Percentiles rank a stretch among this genome's conserved stretches.
Evolutionary conservation across 1,139 yeast genomes (phyloP).

Genomic region (Lodderomyces metapsilosis): DNA sequence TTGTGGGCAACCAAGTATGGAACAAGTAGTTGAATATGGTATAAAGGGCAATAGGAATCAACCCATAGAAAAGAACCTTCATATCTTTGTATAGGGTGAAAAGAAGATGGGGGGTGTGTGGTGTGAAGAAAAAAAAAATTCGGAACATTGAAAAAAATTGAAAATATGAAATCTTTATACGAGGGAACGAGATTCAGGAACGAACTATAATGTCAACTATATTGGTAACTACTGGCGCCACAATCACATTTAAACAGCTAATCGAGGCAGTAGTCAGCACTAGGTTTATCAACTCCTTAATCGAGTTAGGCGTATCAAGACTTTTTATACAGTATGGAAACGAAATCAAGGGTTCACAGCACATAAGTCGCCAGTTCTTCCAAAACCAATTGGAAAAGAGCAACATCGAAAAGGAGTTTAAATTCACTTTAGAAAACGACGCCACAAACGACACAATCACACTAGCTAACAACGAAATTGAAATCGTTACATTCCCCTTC

Average conservation of each 20-base stretch:
- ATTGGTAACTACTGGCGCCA: conserved; percentile 69
- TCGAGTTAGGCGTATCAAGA: conserved; percentile 31
- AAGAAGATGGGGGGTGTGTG: not conserved
- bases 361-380: conserved; percentile 27
- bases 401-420: conserved; percentile 13
- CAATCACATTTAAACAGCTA: conserved; percentile 69
- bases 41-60: conserved; percentile 27
- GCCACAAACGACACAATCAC: not conserved
- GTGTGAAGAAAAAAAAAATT: conserved; percentile 1
- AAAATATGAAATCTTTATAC: too few species aligned
- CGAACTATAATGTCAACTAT: conserved; percentile 10
- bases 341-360: conserved; percentile 28
- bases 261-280: conserved; percentile 38
- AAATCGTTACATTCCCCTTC: conserved; percentile 49
- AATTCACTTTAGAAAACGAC: conserved; percentile 9
- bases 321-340: conserved; percentile 73
- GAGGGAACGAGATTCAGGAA: not conserved
- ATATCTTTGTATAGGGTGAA: conserved; percentile 11
- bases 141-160: too few species aligned
- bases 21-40: conserved; percentile 42
- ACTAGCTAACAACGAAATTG: conserved; percentile 9
- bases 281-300: conserved; percentile 35
- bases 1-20: conserved; percentile 65
- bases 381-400: conserved; percentile 15
- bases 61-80: conserved; percentile 21